Evolutionary conservation across 1,284 basidiomycete genomes (phyloP).

Genomic region (Ganoderma sp.): DNA sequence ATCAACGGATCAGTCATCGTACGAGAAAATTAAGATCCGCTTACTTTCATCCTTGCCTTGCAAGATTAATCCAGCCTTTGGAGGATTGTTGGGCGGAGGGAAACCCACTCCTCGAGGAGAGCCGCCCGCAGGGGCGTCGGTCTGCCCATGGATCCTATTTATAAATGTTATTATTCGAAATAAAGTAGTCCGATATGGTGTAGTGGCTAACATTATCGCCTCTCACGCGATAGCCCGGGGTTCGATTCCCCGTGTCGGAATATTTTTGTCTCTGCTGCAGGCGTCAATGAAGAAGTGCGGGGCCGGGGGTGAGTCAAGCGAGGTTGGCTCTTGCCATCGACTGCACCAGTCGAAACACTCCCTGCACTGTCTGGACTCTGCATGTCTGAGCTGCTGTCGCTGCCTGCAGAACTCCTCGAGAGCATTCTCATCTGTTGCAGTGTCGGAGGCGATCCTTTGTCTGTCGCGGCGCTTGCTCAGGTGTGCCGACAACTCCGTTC

Average conservation of each 20-base stretch:
- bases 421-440: conserved; percentile 35
- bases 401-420: conserved; percentile 20
- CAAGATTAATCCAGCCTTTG: no score
- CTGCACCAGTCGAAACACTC: not conserved
- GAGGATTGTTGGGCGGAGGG: no score
- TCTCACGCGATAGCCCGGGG: conserved; percentile 32
- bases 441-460: conserved; percentile 37
- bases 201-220: conserved; percentile 31
- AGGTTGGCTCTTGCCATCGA: not conserved
- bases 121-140: no score
- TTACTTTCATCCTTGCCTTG: no score
- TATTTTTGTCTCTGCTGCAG: not conserved
- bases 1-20: no score
- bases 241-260: conserved; percentile 33
- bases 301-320: not conserved
- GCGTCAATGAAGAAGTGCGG: not conserved
- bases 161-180: no score
- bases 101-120: no score
- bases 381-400: not conserved
- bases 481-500: conserved; percentile 49
- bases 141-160: no score
- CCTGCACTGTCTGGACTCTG: not conserved
- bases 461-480: conserved; percentile 48
- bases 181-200: conserved; percentile 24
- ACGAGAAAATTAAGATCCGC: no score